Evolutionary conservation across 225 moss, liverwort and hornwort genomes (phyloP).

Genomic region (Marchantia paleacea): DNA sequence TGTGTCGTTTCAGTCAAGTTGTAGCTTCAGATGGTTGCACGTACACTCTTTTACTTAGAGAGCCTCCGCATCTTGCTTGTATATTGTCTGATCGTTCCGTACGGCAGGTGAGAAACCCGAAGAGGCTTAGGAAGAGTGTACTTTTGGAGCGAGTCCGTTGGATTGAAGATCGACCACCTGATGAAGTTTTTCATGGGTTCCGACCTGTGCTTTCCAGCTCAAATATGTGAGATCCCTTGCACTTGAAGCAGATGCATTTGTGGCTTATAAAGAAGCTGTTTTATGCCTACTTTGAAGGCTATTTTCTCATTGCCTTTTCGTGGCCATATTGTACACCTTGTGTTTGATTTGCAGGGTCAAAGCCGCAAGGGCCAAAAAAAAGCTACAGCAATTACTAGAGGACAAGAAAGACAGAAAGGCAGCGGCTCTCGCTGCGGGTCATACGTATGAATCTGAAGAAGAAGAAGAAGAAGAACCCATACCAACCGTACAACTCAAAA

Average conservation of each 20-base stretch:
- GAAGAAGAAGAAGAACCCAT: slow-evolving; percentile 66
- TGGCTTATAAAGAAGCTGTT: neutral
- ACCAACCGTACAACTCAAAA: slow-evolving; percentile 28
- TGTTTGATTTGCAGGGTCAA: slow-evolving; percentile 56
- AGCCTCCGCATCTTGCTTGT: neutral
- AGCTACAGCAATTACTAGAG: slow-evolving; percentile 77
- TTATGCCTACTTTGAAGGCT: neutral
- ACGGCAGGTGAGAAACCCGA: slow-evolving; percentile 57
- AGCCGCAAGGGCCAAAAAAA: slow-evolving; percentile 80
- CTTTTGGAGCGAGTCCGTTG: slow-evolving; percentile 80
- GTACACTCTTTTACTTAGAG: neutral
- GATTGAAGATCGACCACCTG: slow-evolving; percentile 78
- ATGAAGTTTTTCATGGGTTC: slow-evolving; percentile 97
- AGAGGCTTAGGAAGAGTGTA: slow-evolving; percentile 71
- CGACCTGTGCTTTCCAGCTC: slow-evolving; percentile 80
- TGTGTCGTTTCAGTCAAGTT: neutral
- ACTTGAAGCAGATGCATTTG: neutral
- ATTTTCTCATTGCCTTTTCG: neutral
- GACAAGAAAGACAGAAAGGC: slow-evolving; percentile 93
- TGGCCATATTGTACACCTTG: neutral
- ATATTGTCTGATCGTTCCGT: neutral
- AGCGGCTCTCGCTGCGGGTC: slow-evolving; percentile 81
- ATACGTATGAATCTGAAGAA: slow-evolving; percentile 87
- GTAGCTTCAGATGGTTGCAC: neutral
- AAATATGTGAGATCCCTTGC: slow-evolving; percentile 54